Evolutionary conservation across 1,284 basidiomycete genomes (phyloP), one percentile per base, ranked within the genome.

Genomic region (Golubevia pallescens): DNA sequence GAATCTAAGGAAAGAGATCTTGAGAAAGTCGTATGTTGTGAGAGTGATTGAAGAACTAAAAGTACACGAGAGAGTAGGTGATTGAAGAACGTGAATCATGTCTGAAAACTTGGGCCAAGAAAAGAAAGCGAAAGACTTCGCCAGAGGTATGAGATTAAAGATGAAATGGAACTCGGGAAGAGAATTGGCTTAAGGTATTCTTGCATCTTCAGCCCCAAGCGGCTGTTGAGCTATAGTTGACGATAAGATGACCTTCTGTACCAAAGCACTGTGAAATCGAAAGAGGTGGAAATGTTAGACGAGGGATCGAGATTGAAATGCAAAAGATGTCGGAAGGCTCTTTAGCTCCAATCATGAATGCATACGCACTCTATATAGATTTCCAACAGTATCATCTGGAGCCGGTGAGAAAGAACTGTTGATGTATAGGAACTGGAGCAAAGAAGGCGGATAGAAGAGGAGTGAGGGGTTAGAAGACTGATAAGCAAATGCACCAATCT

Each of bases 341-440:
- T n/a, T n/a, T n/a, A n/a, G n/a, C n/a, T n/a, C n/a, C n/a, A n/a
- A n/a, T n/a, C n/a, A n/a, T n/a, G n/a, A n/a, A n/a, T n/a, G n/a
- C n/a, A n/a, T n/a, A 69, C 79, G 73, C 60, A 86, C 86, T 53
- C 84, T 74, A 68, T 89, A 94, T 58, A 94, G 87, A 83, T 95
- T 97, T 0, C 93, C 91, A 2, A 96, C 93, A 0, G 92, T 93
- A 81, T 96, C 94, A 84, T 97, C 94, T 0, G 93, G 94, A 0
- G 94, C 93, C 56, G 94, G 94, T 1, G 93, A 93, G 86, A 98
- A 98, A 0, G 96, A 93, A n/a, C 95, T 89, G 81, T 98, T 98
- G 88, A 99, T 97, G 86, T 98, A 99, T 3, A 95, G 93, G 87
- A 97, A 97, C 95, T 97, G 78, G 1, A 5, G 10, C 60, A 5